Base-by-base conservation (phyloP, 345 rosid species). In the Euphorbia lathyris region DNA sequence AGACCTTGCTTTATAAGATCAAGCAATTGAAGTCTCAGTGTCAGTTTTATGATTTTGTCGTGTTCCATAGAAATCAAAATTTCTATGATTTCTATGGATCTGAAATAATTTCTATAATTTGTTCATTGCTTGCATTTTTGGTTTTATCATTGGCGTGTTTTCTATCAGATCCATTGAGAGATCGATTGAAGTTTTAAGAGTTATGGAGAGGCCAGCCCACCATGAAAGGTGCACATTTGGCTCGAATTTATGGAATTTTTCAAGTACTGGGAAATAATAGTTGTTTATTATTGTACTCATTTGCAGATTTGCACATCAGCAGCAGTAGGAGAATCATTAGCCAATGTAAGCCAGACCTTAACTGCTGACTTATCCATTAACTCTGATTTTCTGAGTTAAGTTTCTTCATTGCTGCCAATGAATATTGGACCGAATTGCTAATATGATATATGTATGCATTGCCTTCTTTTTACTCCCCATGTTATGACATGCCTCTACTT, bases 241-340 rank as follows among this genome's bases (percentile, higher is more conserved):
- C 12, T 27, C 7, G 65, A 23, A 20, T 42, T 17, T 56, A 40
- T 26, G 29, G 27, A 22, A 32, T 9, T 30, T 57, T 45, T 45
- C 30, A 36, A 45, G 47, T 63, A 14, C n/a, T 62, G 16, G 47
- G 51, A 19, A 34, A 17, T 67, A 22, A 63, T 47, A 56, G 14
- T 63, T 17, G 26, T 2, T 25, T 0, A 27, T 64, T 40, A 57
- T 13, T 58, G 3, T 56, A 2, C 79, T 68, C 74, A 81, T 76
- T 72, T 78, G 85, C 89, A 95, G 99, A 83, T 96, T 30, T 96
- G 96, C 76, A 79, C 91, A 73, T 83, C 88, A 1, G 95, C n/a
- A n/a, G n/a, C 90, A 69, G 96, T 89, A 70, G 85, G 78, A 80
- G 98, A 90, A 84, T 89, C 98, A 58, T 80, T 96, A 81, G 86